Conservation (phyloP, 1,284 basidiomycete genomes). For the Leccinum subrobustum region DNA sequence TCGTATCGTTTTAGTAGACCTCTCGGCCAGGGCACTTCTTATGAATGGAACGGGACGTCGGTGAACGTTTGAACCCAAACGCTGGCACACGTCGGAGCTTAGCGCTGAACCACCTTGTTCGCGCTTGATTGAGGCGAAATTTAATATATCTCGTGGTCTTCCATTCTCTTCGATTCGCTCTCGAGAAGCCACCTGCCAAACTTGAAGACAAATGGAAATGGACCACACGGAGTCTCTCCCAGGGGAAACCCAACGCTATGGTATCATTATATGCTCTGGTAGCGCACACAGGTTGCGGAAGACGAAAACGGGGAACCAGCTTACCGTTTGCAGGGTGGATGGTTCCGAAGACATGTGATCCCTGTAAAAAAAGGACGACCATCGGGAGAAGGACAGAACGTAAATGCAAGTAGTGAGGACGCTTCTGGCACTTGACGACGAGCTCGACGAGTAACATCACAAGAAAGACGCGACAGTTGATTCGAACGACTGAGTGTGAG, state of each 20-base stretch:
- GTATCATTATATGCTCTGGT: background rate
- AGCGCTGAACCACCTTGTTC: background rate
- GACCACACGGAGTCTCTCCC: constrained; percentile 5
- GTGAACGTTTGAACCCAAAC: background rate
- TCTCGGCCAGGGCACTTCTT: background rate
- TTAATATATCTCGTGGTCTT: background rate
- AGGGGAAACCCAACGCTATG: constrained; percentile 5
- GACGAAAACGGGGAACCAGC: constrained; percentile 2
- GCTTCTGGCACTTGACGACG: constrained; percentile 4
- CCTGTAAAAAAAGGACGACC: background rate
- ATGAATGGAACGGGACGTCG: constrained; percentile 1
- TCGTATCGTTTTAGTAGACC: constrained; percentile 8
- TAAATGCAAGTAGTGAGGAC: background rate
- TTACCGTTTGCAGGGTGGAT: background rate
- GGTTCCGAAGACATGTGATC: constrained; percentile 1
- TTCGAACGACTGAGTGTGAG: background rate
- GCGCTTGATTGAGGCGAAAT: background rate
- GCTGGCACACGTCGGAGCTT: background rate
- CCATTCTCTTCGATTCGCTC: constrained; percentile 7
- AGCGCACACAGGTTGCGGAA: background rate
- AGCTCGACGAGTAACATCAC: background rate
- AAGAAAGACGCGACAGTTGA: constrained; percentile 1
- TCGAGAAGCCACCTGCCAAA: constrained; percentile 12
- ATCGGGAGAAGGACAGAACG: background rate
- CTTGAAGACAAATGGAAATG: constrained; percentile 7